Conservation (phyloP, 1,139 yeast genomes). For the Nakaseomyces glabratus region DNA sequence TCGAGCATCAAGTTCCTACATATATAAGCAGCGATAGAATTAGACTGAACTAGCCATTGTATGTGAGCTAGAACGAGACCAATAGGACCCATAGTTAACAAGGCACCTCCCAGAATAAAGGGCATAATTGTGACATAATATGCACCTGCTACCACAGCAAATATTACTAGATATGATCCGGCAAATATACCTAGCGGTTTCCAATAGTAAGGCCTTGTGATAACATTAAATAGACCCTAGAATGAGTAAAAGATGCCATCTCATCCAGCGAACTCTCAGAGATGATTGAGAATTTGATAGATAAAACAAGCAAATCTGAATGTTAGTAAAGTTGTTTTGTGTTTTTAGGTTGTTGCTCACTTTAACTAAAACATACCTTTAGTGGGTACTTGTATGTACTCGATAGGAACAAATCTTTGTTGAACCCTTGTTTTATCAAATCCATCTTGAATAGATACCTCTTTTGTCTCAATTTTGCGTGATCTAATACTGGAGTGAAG, state of each 20-base stretch:
- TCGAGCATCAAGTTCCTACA: conserved; percentile 21
- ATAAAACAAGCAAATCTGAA: too few species aligned
- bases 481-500: not conserved
- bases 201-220: conserved; percentile 23
- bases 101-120: conserved; percentile 16
- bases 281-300: too few species aligned
- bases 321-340: not conserved
- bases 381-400: conserved; percentile 26
- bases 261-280: too few species aligned
- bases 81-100: conserved; percentile 23
- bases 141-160: conserved; percentile 17
- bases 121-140: conserved; percentile 24
- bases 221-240: conserved; percentile 24
- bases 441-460: conserved; percentile 5
- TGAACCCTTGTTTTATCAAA: conserved; percentile 12
- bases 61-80: conserved; percentile 24
- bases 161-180: conserved; percentile 18
- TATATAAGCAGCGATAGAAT: conserved; percentile 20
- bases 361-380: conserved; percentile 14
- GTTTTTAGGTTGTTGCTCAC: too few species aligned
- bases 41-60: conserved; percentile 25
- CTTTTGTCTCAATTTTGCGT: not conserved
- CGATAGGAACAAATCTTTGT: conserved; percentile 15
- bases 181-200: conserved; percentile 20
- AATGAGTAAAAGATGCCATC: too few species aligned